Conservation (phyloP, 176 grass and related monocot genomes). For the Oropetium thomaeum region DNA sequence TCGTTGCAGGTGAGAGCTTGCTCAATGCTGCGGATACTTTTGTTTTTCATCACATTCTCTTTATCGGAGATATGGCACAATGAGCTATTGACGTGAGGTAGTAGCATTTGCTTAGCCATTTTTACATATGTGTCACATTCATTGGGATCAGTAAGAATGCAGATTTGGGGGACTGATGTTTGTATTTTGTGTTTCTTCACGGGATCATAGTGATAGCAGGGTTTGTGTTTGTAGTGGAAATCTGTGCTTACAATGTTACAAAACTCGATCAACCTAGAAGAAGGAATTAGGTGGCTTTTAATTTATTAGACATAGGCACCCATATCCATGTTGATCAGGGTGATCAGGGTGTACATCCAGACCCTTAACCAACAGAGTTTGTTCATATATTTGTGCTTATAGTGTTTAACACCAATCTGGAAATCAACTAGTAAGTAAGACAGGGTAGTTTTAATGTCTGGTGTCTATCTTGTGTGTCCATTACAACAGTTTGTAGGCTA, state of each 20-base stretch:
- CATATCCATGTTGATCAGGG: no score
- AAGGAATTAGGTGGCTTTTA: no score
- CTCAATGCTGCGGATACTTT: background rate
- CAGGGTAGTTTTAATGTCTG: background rate
- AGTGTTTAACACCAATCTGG: background rate
- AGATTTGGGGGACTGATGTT: background rate
- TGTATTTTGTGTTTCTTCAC: background rate
- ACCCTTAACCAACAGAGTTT: background rate
- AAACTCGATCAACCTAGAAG: no score
- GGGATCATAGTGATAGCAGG: background rate
- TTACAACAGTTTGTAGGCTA: background rate
- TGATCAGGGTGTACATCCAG: no score
- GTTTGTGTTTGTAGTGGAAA: background rate
- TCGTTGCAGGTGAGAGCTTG: constrained; percentile 72
- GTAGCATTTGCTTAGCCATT: background rate
- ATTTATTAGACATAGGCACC: no score
- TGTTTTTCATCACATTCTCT: no score
- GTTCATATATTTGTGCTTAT: background rate
- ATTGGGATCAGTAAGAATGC: constrained; percentile 1
- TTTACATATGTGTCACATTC: background rate
- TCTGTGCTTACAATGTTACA: background rate
- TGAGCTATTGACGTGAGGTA: background rate
- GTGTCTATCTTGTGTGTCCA: background rate
- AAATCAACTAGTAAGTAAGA: background rate
- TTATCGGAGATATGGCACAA: background rate